A percentile compares a stretch with the other conserved stretches of the same genome.
phyloP scores from a whole-genome alignment of 1,284 basidiomycete species.

The Ustilago vetiveriae region DNA sequence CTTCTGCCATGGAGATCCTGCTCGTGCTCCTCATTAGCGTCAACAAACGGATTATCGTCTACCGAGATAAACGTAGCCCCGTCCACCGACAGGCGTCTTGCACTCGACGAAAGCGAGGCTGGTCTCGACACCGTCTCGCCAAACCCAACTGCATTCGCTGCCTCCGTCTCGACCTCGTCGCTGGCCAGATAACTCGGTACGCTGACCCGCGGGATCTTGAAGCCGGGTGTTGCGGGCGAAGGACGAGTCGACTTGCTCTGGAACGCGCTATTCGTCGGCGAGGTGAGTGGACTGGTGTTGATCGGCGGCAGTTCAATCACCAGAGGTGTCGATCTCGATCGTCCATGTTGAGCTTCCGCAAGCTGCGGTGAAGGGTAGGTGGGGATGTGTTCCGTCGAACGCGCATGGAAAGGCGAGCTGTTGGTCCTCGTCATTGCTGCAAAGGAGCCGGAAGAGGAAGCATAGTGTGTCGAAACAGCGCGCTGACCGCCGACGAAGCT shows the following conservation, averaged over 20 bases:
- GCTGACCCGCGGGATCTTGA: constrained; percentile 23
- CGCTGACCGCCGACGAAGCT: background rate
- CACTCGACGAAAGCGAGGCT: constrained; percentile 2
- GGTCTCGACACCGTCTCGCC: background rate
- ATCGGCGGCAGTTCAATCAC: background rate
- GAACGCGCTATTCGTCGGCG: background rate
- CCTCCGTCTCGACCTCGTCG: background rate
- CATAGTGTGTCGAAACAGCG: background rate
- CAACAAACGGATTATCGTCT: constrained; percentile 27
- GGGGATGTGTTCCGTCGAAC: constrained; percentile 1
- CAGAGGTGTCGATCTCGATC: constrained; percentile 1
- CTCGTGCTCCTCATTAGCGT: constrained; percentile 10
- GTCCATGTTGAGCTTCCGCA: background rate
- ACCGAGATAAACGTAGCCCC: constrained; percentile 10
- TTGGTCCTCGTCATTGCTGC: background rate
- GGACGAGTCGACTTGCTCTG: background rate
- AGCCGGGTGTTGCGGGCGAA: constrained; percentile 4
- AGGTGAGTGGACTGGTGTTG: background rate
- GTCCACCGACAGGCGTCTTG: background rate
- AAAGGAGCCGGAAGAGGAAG: background rate
- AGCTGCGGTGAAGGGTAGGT: constrained; percentile 2
- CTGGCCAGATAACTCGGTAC: constrained; percentile 9
- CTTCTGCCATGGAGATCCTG: background rate
- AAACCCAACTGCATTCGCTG: background rate
- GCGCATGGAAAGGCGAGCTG: background rate